These are phyloP conservation scores for Coniochaeta sp. DNA, from an alignment of 2,329 filamentous ascomycete genomes.

Conservation along the genomic window DNA sequence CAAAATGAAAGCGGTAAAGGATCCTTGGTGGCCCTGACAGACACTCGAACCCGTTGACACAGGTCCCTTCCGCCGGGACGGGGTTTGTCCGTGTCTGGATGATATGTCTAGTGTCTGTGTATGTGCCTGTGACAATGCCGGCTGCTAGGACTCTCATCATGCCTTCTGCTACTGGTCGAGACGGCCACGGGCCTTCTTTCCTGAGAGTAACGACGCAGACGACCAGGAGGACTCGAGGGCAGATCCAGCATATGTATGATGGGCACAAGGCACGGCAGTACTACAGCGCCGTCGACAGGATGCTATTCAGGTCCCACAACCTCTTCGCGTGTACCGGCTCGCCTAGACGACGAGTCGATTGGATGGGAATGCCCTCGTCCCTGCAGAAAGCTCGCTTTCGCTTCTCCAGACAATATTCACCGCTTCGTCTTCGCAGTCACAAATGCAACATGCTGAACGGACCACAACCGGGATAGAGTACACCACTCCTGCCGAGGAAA, in stretches of 20 bases:
- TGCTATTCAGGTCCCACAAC: neutral
- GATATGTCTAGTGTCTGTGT: neutral
- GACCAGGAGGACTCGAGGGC: neutral
- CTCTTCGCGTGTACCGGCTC: constrained; percentile 1
- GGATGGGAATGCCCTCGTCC: neutral
- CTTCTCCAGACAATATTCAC: neutral
- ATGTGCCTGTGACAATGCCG: neutral
- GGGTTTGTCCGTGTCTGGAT: neutral
- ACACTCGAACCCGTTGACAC: neutral
- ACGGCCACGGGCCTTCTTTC: neutral
- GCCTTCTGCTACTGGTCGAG: neutral
- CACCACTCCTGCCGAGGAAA: neutral
- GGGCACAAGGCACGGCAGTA: neutral
- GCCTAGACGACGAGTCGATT: neutral
- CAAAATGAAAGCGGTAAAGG: neutral
- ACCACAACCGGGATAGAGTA: neutral
- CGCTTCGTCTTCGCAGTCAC: neutral
- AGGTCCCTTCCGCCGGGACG: neutral
- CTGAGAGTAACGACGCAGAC: neutral
- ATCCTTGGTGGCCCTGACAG: neutral
- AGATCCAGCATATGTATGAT: neutral
- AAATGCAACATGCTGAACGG: neutral
- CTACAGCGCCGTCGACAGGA: neutral
- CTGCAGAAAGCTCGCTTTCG: neutral
- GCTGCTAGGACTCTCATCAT: neutral